phyloP scores from a whole-genome alignment of 192 early-diverging fungal species.

The Pecoramyces ruminantium region DNA sequence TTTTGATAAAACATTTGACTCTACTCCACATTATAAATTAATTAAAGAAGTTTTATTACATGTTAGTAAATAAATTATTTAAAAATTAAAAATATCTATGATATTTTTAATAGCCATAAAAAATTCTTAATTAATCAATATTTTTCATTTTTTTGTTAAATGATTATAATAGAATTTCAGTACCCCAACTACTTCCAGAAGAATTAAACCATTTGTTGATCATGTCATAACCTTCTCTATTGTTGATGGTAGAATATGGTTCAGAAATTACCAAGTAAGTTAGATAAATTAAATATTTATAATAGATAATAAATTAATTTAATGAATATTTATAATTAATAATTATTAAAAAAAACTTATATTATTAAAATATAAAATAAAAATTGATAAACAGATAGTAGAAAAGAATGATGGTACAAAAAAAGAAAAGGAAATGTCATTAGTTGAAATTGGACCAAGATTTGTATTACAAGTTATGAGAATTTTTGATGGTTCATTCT shows the following conservation, averaged over 20 bases:
- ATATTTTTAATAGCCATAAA: no score
- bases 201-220: slow-evolving; percentile 93
- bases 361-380: no score
- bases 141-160: no score
- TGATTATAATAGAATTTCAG: slow-evolving; percentile 50
- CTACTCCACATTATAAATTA: slow-evolving; percentile 62
- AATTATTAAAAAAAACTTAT: no score
- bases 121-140: no score
- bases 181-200: slow-evolving; percentile 68
- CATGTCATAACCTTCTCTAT: slow-evolving; percentile 81
- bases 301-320: no score
- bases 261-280: slow-evolving; percentile 82
- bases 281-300: no score
- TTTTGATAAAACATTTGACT: slow-evolving; percentile 87
- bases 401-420: slow-evolving; percentile 43
- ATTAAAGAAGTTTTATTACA: slow-evolving; percentile 88
- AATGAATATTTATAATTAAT: no score
- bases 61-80: slow-evolving; percentile 7
- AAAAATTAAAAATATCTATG: no score
- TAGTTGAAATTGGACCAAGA: slow-evolving; percentile 95
- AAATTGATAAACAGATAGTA: slow-evolving; percentile 48
- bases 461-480: slow-evolving; percentile 82
- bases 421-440: slow-evolving; percentile 50
- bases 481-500: slow-evolving; percentile 90
- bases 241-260: slow-evolving; percentile 80